Conservation (phyloP, 306 rosid species). For the Comarum palustre region DNA sequence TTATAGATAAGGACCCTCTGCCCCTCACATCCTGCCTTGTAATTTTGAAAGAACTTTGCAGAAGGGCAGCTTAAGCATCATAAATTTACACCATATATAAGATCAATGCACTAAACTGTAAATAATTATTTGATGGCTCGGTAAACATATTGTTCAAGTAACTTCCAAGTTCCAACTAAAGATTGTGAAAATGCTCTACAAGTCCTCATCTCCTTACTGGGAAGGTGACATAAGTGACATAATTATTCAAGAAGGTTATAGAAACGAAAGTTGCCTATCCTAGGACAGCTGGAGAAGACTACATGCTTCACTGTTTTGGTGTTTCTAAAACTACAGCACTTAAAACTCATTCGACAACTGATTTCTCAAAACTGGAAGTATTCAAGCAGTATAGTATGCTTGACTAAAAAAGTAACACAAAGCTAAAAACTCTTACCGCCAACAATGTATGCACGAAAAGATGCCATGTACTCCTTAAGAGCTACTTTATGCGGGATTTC, state of each 20-base stretch:
- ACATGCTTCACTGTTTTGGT: no score
- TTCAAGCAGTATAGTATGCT: background rate
- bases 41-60: background rate
- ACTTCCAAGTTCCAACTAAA: background rate
- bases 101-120: background rate
- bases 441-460: constrained; percentile 56
- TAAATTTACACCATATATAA: background rate
- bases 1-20: constrained; percentile 1
- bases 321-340: background rate
- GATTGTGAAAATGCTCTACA: background rate
- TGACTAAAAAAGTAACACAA: background rate
- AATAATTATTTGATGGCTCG: background rate
- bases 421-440: constrained; percentile 53
- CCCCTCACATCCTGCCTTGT: background rate
- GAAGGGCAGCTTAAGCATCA: background rate
- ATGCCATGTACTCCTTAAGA: constrained; percentile 59
- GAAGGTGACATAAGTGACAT: background rate
- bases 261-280: background rate
- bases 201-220: background rate
- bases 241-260: background rate
- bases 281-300: background rate
- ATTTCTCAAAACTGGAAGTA: background rate
- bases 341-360: background rate
- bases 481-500: constrained; percentile 48
- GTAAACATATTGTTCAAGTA: background rate